phyloP scores from a whole-genome alignment of 352 stramenopile genomes.

The Phytopythium montanum region DNA sequence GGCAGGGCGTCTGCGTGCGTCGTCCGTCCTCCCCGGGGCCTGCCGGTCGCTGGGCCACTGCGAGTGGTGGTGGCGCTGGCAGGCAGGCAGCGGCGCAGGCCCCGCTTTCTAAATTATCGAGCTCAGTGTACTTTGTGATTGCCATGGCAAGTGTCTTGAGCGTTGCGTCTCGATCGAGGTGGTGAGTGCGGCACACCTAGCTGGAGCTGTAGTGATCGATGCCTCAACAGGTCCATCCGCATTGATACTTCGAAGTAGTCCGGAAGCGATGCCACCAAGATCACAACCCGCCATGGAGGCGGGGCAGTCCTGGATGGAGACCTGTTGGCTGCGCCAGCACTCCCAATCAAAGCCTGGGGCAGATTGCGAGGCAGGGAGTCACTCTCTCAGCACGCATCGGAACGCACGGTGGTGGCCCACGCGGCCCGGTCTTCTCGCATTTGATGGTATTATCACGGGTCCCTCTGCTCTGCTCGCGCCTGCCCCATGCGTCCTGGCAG shows the following conservation, averaged over 20 bases:
- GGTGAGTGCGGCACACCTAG: too few species aligned
- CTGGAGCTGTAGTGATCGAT: too few species aligned
- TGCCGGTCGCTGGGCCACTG: not conserved
- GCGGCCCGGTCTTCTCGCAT: not conserved
- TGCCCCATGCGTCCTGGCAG: not conserved
- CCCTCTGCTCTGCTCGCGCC: not conserved
- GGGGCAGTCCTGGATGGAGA: too few species aligned
- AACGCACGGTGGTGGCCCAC: not conserved
- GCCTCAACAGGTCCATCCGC: too few species aligned
- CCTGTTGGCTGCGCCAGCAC: too few species aligned
- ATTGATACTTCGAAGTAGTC: too few species aligned
- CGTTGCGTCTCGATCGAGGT: not conserved
- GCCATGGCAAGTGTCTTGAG: not conserved
- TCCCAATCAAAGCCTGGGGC: too few species aligned
- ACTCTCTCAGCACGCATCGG: not conserved
- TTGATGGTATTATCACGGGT: not conserved
- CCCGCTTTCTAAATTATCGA: slow-evolving; percentile 7
- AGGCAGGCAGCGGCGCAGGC: not conserved
- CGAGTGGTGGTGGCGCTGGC: not conserved
- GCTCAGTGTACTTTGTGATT: slow-evolving; percentile 5
- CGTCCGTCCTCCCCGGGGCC: not conserved
- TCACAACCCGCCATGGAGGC: too few species aligned
- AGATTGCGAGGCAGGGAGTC: too few species aligned
- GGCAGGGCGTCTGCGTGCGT: not conserved
- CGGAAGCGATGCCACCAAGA: too few species aligned